Evolutionary conservation across 225 moss, liverwort and hornwort species (phyloP).

Genomic region (Ulota crispa): DNA sequence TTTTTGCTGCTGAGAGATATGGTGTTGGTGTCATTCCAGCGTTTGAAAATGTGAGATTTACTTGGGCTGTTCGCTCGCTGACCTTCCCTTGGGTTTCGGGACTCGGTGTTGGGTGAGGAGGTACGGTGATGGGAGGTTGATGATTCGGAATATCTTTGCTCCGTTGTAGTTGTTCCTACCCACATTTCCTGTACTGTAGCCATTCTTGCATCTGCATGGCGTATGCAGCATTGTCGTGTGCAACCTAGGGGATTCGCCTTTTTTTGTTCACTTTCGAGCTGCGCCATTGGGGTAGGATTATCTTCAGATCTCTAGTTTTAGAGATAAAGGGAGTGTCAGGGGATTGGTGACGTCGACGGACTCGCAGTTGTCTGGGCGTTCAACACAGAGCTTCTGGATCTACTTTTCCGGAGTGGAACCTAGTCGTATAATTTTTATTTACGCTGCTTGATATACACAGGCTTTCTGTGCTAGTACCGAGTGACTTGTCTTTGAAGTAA

Average conservation of each 20-base stretch:
- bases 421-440: not conserved
- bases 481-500: not conserved
- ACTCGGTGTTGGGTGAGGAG: not conserved
- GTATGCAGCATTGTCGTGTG: not conserved
- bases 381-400: conserved; percentile 12
- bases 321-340: not conserved
- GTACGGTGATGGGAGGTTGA: not conserved
- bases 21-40: not conserved
- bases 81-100: not conserved
- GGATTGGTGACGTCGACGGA: not conserved
- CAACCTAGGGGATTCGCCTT: conserved; percentile 15
- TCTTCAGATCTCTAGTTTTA: conserved; percentile 9
- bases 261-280: not conserved
- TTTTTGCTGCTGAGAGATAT: not conserved
- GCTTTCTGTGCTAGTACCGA: not conserved
- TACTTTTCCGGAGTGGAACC: not conserved
- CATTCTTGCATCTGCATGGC: not conserved
- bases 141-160: conserved; percentile 10
- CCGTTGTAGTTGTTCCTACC: not conserved
- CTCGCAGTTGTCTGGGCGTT: not conserved
- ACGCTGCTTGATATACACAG: not conserved
- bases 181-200: not conserved
- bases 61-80: not conserved
- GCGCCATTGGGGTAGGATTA: conserved; percentile 6
- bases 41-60: conserved; percentile 22